Conservation (phyloP, 73 alveolate genomes). For the Urostyla sp. region DNA sequence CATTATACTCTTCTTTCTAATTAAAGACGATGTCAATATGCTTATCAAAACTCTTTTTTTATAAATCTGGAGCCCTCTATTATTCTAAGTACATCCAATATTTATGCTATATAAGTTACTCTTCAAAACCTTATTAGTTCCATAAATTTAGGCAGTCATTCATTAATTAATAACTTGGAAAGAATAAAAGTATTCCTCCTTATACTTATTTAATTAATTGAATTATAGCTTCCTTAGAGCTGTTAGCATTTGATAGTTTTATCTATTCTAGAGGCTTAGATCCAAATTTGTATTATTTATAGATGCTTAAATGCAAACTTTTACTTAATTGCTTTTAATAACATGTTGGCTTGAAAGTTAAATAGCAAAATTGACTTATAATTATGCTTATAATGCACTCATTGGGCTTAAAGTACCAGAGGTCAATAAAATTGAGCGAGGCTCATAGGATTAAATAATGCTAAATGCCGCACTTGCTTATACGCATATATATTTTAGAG, state of each 20-base stretch:
- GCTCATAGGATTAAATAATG: neutral
- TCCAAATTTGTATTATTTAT: conserved; percentile 67
- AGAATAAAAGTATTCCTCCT: conserved; percentile 93
- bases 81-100: conserved; percentile 88
- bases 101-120: conserved; percentile 68
- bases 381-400: neutral
- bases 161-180: conserved; percentile 90
- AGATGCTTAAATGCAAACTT: conserved; percentile 70
- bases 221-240: conserved; percentile 80
- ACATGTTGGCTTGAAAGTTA: conserved; percentile 37
- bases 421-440: conserved; percentile 43
- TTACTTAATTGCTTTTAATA: conserved; percentile 70
- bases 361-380: neutral
- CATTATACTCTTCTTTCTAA: conserved; percentile 54
- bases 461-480: no score
- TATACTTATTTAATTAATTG: conserved; percentile 79
- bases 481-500: no score
- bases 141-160: conserved; percentile 78
- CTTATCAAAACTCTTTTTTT: conserved; percentile 1
- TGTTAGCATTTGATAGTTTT: conserved; percentile 73
- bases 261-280: conserved; percentile 79
- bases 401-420: conserved; percentile 53
- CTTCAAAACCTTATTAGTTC: conserved; percentile 75
- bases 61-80: conserved; percentile 65
- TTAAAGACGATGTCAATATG: neutral